phyloP scores from a whole-genome alignment of 345 rosid genomes.

The Syzygium aromaticum region DNA sequence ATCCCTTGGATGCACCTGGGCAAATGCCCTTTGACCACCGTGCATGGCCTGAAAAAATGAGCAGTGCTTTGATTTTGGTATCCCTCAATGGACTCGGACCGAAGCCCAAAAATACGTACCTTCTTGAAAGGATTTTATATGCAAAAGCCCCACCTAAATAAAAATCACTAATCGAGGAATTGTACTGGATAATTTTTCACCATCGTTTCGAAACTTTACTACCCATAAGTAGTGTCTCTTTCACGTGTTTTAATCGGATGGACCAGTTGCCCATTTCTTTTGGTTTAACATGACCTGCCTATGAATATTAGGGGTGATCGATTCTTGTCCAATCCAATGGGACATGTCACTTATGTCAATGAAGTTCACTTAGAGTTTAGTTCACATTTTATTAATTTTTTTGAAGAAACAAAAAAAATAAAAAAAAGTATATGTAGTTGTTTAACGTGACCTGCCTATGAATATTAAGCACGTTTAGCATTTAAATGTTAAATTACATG shows the following conservation, averaged over 20 bases:
- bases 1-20: background rate
- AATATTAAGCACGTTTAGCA: background rate
- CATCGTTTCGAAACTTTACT: background rate
- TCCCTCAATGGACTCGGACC: background rate
- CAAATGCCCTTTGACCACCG: background rate
- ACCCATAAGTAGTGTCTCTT: accelerated
- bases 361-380: too few species aligned
- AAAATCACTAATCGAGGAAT: background rate
- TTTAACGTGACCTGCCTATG: too few species aligned
- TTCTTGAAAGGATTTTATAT: background rate
- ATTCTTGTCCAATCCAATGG: too few species aligned
- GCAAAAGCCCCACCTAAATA: background rate
- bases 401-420: too few species aligned
- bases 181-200: too few species aligned
- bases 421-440: too few species aligned
- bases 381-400: too few species aligned
- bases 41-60: background rate
- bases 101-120: background rate
- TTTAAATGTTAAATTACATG: background rate
- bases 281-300: background rate
- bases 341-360: too few species aligned
- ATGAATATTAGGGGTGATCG: too few species aligned
- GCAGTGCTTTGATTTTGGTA: background rate
- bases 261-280: background rate
- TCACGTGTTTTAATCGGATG: too few species aligned